Conservation (phyloP, 2,329 filamentous ascomycete species). For the Trichoderma arundinaceum region DNA sequence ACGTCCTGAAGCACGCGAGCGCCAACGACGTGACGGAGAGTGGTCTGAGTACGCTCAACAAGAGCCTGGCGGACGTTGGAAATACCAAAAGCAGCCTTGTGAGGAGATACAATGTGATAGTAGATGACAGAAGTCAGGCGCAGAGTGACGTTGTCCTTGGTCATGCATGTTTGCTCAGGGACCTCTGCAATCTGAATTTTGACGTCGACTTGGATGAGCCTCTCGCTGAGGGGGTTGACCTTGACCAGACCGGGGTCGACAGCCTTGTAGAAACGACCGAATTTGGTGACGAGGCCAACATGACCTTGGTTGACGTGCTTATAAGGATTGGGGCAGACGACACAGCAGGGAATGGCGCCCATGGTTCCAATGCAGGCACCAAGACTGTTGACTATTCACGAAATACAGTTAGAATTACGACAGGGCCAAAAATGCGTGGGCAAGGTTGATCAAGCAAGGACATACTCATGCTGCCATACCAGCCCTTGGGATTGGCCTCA, state of each 20-base stretch:
- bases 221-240: constrained; percentile 94
- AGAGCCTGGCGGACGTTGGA: constrained; percentile 94
- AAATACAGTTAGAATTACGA: background rate
- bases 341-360: constrained; percentile 89
- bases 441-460: constrained; percentile 34
- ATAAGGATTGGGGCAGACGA: constrained; percentile 94
- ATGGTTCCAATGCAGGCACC: constrained; percentile 76
- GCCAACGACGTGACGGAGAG: constrained; percentile 93
- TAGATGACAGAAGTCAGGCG: constrained; percentile 97
- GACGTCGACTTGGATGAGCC: constrained; percentile 89
- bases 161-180: constrained; percentile 97
- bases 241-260: constrained; percentile 97
- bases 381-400: constrained; percentile 68
- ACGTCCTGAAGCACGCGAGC: constrained; percentile 96
- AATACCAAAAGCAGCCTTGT: constrained; percentile 97
- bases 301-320: constrained; percentile 91
- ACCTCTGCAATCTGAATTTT: constrained; percentile 99
- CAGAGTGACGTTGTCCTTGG: constrained; percentile 97
- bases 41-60: constrained; percentile 96
- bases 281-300: constrained; percentile 93
- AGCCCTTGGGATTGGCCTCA: constrained; percentile 75
- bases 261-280: constrained; percentile 91
- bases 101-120: constrained; percentile 94
- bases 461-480: constrained; percentile 88
- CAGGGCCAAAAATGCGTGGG: background rate